Percentiles rank a stretch among this genome's conserved stretches.
phyloP scores from a whole-genome alignment of 139 green algal species.

The Mesotaenium endlicherianum region DNA sequence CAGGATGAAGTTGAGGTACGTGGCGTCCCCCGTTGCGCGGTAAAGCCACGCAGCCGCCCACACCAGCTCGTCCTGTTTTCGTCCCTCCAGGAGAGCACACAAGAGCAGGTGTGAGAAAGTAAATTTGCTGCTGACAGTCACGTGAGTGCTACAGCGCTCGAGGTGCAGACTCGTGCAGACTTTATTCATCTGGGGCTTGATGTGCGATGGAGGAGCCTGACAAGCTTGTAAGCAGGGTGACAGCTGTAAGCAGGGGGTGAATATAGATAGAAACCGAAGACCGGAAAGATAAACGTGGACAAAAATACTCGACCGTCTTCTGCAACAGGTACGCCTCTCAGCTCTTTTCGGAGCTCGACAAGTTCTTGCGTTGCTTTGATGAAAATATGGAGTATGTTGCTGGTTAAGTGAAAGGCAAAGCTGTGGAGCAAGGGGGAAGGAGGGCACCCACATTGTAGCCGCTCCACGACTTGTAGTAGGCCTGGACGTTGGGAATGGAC shows the following conservation, averaged over 20 bases:
- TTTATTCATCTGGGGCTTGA: background rate
- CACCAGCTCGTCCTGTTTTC: constrained; percentile 30
- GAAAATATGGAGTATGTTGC: background rate
- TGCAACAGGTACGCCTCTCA: background rate
- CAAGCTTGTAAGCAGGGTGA: background rate
- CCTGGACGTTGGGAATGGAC: background rate
- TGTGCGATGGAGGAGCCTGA: background rate
- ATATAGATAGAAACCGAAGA: background rate
- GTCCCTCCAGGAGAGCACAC: too few species aligned
- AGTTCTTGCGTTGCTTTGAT: background rate
- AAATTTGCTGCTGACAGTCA: too few species aligned
- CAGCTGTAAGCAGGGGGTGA: background rate
- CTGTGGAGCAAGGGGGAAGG: background rate
- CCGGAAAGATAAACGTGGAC: background rate
- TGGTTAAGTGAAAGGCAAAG: background rate
- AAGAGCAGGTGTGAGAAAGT: too few species aligned
- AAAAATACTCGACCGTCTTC: background rate
- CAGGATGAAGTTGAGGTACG: constrained; percentile 9
- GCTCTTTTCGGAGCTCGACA: background rate
- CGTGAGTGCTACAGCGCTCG: background rate
- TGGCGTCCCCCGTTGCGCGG: constrained; percentile 13
- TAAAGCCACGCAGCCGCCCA: constrained; percentile 34
- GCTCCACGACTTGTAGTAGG: constrained; percentile 1
- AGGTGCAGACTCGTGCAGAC: background rate
- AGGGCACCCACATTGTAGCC: background rate